These are phyloP conservation scores for Podaxis pistillaris DNA, from an alignment of 768 basidiomycete genomes.

Conservation along the genomic window DNA sequence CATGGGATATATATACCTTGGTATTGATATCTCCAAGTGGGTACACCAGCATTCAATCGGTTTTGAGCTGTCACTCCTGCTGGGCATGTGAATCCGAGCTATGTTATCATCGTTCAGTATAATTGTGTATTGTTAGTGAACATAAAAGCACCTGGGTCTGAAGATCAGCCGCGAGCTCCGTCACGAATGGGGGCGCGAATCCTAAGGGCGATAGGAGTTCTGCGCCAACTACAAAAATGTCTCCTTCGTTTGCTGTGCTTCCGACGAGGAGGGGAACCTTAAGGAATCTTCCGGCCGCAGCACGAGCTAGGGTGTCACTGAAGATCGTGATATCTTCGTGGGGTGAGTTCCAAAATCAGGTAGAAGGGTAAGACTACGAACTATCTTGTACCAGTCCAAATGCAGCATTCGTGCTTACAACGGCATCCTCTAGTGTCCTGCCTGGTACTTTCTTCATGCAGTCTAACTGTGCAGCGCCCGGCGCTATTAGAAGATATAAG, in stretches of 20 bases:
- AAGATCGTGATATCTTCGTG: constrained; percentile 32
- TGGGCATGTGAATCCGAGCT: constrained; percentile 31
- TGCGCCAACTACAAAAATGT: constrained; percentile 30
- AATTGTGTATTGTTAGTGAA: background rate
- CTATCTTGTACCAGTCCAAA: constrained; percentile 33
- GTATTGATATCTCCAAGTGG: constrained; percentile 30
- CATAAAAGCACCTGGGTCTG: constrained; percentile 26
- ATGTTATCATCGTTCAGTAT: background rate
- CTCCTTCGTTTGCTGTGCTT: constrained; percentile 32
- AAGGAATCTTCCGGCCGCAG: constrained; percentile 28
- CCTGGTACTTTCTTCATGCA: constrained; percentile 36
- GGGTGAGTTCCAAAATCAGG: background rate
- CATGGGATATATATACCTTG: constrained; percentile 17
- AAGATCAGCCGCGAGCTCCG: constrained; percentile 28
- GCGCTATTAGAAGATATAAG: constrained; percentile 7
- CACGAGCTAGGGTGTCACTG: constrained; percentile 25
- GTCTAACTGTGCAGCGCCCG: constrained; percentile 28
- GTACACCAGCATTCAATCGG: constrained; percentile 27
- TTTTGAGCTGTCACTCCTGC: constrained; percentile 25
- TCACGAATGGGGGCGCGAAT: constrained; percentile 27
- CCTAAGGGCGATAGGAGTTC: constrained; percentile 26
- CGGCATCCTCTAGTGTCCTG: constrained; percentile 30
- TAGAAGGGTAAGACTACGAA: constrained; percentile 15
- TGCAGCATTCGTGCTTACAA: constrained; percentile 25
- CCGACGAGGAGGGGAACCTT: constrained; percentile 30